Percentiles rank a stretch among this genome's conserved stretches.
These are phyloP conservation scores for Naganishia liquefaciens DNA, from an alignment of 1,284 basidiomycete genomes.

Conservation along the genomic window DNA sequence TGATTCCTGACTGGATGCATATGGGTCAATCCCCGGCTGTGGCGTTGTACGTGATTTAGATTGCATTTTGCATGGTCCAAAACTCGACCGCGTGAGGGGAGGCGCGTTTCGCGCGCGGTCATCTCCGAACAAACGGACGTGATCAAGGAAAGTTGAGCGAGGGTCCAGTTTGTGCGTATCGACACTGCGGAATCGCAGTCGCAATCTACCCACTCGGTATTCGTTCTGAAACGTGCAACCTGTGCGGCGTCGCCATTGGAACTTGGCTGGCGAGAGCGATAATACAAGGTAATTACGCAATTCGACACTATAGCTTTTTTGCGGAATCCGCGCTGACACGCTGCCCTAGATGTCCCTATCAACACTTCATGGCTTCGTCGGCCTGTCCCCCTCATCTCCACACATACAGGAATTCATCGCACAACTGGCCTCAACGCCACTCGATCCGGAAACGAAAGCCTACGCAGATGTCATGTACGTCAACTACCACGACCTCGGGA, in stretches of 20 bases:
- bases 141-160: background rate
- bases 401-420: background rate
- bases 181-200: too few species aligned
- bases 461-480: slow-evolving; percentile 81
- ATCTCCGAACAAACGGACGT: background rate
- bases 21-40: background rate
- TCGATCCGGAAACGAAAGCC: slow-evolving; percentile 66
- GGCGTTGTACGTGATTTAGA: background rate
- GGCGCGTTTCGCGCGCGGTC: background rate
- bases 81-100: background rate
- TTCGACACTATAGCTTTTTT: too few species aligned
- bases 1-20: slow-evolving; percentile 24
- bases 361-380: slow-evolving; percentile 2
- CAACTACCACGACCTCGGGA: slow-evolving; percentile 73
- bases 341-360: background rate
- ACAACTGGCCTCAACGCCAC: background rate
- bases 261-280: too few species aligned
- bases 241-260: too few species aligned
- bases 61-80: background rate
- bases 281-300: too few species aligned
- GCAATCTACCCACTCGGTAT: too few species aligned
- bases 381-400: background rate
- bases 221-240: too few species aligned
- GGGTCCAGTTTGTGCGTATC: background rate
- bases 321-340: too few species aligned